phyloP scores from a whole-genome alignment of 2,329 filamentous ascomycete genomes.

The Fusarium euwallaceae region DNA sequence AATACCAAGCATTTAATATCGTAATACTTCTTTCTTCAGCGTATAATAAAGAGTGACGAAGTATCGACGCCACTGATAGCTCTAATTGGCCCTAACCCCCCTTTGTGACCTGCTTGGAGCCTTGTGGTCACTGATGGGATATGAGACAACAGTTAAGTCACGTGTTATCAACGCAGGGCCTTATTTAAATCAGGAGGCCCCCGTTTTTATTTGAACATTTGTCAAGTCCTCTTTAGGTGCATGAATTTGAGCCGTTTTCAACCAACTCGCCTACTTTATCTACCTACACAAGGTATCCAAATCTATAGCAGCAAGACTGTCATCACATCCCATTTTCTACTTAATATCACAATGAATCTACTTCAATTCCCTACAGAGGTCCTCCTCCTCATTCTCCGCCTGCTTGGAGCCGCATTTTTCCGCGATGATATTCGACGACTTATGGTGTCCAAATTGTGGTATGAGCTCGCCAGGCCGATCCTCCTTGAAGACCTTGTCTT shows the following conservation, averaged over 20 bases:
- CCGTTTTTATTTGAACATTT: background rate
- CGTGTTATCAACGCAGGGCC: background rate
- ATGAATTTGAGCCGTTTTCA: background rate
- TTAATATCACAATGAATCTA: background rate
- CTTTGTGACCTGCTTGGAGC: too few species aligned
- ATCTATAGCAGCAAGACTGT: background rate
- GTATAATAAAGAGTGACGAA: too few species aligned
- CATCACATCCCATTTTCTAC: background rate
- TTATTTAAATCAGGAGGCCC: background rate
- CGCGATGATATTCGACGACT: background rate
- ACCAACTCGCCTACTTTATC: background rate
- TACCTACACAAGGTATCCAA: background rate
- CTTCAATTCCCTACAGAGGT: background rate
- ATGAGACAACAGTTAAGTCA: background rate
- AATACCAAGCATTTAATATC: too few species aligned
- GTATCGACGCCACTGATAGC: too few species aligned
- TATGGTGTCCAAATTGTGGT: background rate
- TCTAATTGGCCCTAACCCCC: too few species aligned
- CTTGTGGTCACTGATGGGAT: too few species aligned
- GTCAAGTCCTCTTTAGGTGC: background rate
- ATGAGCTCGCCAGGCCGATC: background rate
- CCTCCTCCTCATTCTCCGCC: background rate
- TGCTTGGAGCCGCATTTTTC: background rate
- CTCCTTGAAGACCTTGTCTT: background rate
- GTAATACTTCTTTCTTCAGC: too few species aligned